phyloP scores from a whole-genome alignment of 2,329 filamentous ascomycete species.

The Rhytidhysteron rufulum region DNA sequence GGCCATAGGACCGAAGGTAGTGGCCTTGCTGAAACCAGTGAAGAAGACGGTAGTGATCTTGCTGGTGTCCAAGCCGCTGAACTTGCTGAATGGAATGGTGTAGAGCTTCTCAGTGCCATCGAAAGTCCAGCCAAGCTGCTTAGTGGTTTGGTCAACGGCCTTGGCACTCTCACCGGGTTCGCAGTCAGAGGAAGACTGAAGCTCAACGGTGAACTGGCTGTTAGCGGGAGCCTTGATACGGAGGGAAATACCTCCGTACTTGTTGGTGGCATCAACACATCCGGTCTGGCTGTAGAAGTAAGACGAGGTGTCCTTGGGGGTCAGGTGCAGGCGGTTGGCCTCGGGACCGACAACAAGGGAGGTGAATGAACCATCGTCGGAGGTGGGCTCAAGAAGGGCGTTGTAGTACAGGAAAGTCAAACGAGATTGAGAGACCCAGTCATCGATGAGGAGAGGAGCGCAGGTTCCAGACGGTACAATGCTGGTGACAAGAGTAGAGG shows the following conservation, averaged over 20 bases:
- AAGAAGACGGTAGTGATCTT: slow-evolving; percentile 54
- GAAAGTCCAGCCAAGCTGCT: slow-evolving; percentile 57
- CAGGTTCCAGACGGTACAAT: slow-evolving; percentile 34
- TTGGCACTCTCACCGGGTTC: slow-evolving; percentile 35
- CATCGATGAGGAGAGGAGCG: slow-evolving; percentile 50
- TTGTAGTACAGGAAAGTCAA: slow-evolving; percentile 61
- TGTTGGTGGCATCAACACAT: slow-evolving; percentile 49
- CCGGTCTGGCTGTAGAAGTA: slow-evolving; percentile 59
- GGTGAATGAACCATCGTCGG: slow-evolving; percentile 56
- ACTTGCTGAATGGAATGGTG: slow-evolving; percentile 54
- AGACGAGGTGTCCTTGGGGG: slow-evolving; percentile 45
- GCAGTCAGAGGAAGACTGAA: slow-evolving; percentile 48
- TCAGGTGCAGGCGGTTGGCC: slow-evolving; percentile 50
- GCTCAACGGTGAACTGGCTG: slow-evolving; percentile 50
- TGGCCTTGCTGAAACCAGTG: slow-evolving; percentile 41
- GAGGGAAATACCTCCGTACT: slow-evolving; percentile 55
- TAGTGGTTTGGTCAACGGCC: slow-evolving; percentile 38
- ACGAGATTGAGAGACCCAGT: slow-evolving; percentile 60
- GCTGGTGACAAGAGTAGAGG: slow-evolving; percentile 13
- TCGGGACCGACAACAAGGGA: slow-evolving; percentile 52
- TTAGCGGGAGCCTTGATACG: slow-evolving; percentile 53
- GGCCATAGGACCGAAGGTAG: slow-evolving; percentile 55
- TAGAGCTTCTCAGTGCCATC: slow-evolving; percentile 59
- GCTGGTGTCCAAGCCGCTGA: slow-evolving; percentile 46
- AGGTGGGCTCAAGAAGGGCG: slow-evolving; percentile 52